Conservation (phyloP, 108 stramenopile species). For the Nitzschia sp. region DNA sequence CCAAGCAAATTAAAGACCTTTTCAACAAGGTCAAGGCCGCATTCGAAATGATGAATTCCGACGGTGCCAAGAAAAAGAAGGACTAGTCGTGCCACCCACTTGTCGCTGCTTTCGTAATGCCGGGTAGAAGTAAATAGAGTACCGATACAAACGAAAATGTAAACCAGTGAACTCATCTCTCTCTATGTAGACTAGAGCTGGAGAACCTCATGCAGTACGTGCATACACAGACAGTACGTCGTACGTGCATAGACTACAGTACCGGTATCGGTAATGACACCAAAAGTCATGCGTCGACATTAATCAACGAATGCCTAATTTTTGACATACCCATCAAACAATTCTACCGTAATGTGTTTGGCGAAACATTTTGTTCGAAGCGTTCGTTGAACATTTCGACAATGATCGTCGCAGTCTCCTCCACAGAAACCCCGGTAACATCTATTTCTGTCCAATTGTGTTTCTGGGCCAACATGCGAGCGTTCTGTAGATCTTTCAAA, state of each 20-base stretch:
- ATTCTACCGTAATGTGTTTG: not conserved
- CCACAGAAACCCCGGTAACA: conserved; percentile 53
- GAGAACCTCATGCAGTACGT: no score
- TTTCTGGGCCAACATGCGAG: conserved; percentile 26
- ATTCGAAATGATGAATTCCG: conserved; percentile 34
- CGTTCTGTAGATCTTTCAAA: conserved; percentile 30
- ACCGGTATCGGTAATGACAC: no score
- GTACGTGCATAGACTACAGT: no score
- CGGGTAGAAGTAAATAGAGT: not conserved
- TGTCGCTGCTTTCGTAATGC: not conserved
- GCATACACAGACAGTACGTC: no score
- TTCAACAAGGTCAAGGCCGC: conserved; percentile 49
- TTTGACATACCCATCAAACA: not conserved
- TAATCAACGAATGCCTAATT: not conserved
- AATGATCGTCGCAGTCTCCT: conserved; percentile 47
- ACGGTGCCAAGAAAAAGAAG: conserved; percentile 36
- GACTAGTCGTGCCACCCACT: conserved; percentile 17
- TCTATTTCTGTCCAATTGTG: conserved; percentile 47
- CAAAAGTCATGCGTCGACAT: no score
- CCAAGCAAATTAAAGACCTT: conserved; percentile 66
- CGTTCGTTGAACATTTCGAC: conserved; percentile 35
- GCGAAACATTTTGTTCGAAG: conserved; percentile 6
- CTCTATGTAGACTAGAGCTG: no score
- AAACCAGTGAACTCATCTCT: no score
- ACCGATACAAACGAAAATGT: not conserved